Percentiles rank a stretch among this genome's conserved stretches.
Conservation (phyloP, 1,139 yeast species). For the Taphrina communis region DNA sequence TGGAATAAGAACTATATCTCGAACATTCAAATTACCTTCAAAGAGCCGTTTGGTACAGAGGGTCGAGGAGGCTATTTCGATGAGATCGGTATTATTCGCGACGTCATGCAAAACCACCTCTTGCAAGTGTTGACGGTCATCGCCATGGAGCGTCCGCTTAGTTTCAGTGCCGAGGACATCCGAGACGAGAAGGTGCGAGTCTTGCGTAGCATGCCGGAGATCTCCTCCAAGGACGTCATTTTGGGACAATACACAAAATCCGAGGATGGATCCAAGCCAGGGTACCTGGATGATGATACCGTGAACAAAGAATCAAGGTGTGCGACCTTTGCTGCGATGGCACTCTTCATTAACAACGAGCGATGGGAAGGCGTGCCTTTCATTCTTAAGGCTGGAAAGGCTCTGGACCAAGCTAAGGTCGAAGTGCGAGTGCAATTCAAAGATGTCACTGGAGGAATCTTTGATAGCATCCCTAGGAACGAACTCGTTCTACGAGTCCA, state of each 20-base stretch:
- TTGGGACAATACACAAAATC: constrained; percentile 88
- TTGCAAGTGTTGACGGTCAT: constrained; percentile 88
- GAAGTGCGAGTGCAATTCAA: constrained; percentile 93
- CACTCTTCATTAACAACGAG: constrained; percentile 79
- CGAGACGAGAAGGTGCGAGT: constrained; percentile 97
- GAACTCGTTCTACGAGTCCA: constrained; percentile 93
- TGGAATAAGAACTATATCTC: constrained; percentile 84
- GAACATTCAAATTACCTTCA: constrained; percentile 84
- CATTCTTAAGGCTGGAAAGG: constrained; percentile 91
- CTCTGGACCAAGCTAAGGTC: constrained; percentile 61
- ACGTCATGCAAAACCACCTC: constrained; percentile 97
- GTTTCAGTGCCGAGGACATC: constrained; percentile 87
- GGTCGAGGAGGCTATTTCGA: constrained; percentile 99
- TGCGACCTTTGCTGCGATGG: constrained; percentile 89
- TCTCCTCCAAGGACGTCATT: constrained; percentile 69
- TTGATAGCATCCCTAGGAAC: constrained; percentile 80
- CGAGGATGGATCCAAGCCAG: constrained; percentile 86
- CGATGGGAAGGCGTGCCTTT: constrained; percentile 99
- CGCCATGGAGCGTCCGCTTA: constrained; percentile 94
- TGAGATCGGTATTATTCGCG: constrained; percentile 92
- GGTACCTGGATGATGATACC: constrained; percentile 91
- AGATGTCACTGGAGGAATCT: constrained; percentile 82
- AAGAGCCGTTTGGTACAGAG: constrained; percentile 97
- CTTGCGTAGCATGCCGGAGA: constrained; percentile 75
- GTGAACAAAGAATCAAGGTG: constrained; percentile 81